Evolutionary conservation across 2,329 filamentous ascomycete species (phyloP).

Genomic region (Zymoseptoria pseudotritici): DNA sequence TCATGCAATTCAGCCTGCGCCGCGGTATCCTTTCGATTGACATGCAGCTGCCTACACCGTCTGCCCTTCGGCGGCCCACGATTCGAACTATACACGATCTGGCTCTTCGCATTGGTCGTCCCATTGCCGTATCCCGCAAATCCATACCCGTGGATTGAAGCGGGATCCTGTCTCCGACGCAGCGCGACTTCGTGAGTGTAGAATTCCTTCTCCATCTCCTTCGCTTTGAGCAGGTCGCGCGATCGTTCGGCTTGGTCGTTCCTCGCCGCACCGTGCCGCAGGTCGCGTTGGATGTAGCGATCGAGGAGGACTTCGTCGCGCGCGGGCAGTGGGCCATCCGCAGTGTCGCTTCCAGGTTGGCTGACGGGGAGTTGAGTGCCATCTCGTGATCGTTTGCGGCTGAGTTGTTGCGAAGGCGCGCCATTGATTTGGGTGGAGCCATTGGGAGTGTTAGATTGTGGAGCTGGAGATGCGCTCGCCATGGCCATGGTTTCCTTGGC

Average conservation of each 20-base stretch:
- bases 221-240: conserved; percentile 48
- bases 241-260: conserved; percentile 39
- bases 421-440: conserved; percentile 38
- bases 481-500: conserved; percentile 52
- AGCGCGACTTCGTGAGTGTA: conserved; percentile 58
- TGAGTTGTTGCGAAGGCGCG: conserved; percentile 33
- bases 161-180: conserved; percentile 50
- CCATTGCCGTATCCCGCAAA: conserved; percentile 88
- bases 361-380: conserved; percentile 46
- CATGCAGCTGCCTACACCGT: conserved; percentile 63
- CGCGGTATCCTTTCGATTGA: conserved; percentile 70
- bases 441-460: conserved; percentile 11
- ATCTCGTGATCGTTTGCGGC: conserved; percentile 53
- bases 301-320: conserved; percentile 44
- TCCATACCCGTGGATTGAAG: conserved; percentile 58
- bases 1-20: conserved; percentile 86
- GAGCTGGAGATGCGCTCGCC: conserved; percentile 28
- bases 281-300: conserved; percentile 58
- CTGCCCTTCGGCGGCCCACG: conserved; percentile 71
- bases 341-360: conserved; percentile 8
- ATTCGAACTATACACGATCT: conserved; percentile 71
- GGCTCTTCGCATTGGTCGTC: conserved; percentile 61
- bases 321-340: conserved; percentile 13
- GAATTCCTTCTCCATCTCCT: conserved; percentile 61
- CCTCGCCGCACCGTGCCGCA: conserved; percentile 50